Base-by-base conservation (phyloP, 805 yeast species). In the Diddensiella santjacobensis region DNA sequence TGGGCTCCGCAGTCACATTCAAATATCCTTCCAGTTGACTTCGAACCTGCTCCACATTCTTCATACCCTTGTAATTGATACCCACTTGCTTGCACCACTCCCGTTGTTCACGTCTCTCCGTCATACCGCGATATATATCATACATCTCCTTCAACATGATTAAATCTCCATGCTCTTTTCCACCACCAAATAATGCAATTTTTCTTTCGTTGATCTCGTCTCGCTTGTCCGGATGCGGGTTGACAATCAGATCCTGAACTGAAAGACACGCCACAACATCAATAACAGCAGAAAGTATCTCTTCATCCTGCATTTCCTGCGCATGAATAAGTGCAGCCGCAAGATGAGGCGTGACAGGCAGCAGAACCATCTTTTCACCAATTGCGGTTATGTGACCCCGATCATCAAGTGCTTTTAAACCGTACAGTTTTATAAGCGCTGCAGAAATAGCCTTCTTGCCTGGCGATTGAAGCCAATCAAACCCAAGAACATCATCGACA, bases 401-500 rank as follows among this genome's bases (percentile, higher is more conserved):
- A 55, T 83, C 84, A 62, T 87, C 79, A 37, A 93, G 69, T 0
- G 99, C 98, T 4, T 81, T 82, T 39, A 93, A 70, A 6, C 87
- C 74, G 60, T 83, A 87, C 42, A 93, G 73, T 47, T 90, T 86
- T 49, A 81, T 79, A 47, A 93, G 71, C 0, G 96, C 95, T 43
- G 88, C 71, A 13, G 83, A 63, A 24, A 93, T 71, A 0, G 96
- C 76, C 5, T 82, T 85, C 54, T 79, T 75, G 2, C 93, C 90
- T 0, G 99, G 99, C 55, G 84, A 78, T 62, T 91, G 96, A 38
- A 93, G 72, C 98, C 99, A 93, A 18, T 86, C 73, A 90, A 97
- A 93, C 11, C 48, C 47, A 42, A 88, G 66, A 33, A 93, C 78
- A 66, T 93, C 95, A 46, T 84, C 80, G 4, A 91, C 87, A 2